Conservation (phyloP, 1,284 basidiomycete species). For the Rhodotorula mucilaginosa region DNA sequence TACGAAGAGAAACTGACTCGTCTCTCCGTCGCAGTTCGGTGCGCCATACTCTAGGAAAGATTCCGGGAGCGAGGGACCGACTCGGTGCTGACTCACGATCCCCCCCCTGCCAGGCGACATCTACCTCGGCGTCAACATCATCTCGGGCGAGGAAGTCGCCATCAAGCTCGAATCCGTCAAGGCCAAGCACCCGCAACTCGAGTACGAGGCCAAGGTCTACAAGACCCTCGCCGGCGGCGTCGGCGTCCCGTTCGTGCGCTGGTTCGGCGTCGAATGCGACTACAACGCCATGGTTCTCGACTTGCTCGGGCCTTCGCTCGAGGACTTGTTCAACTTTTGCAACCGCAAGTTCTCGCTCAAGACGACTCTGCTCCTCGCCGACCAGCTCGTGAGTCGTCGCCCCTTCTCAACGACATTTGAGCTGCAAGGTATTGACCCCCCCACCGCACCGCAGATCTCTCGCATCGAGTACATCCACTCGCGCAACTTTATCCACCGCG, state of each 20-base stretch:
- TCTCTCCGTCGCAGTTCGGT: slow-evolving; percentile 15
- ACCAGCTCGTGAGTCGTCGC: slow-evolving; percentile 74
- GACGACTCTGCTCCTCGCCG: slow-evolving; percentile 93
- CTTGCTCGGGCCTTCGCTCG: slow-evolving; percentile 92
- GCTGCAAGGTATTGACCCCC: slow-evolving; percentile 59
- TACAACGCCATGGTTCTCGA: slow-evolving; percentile 99
- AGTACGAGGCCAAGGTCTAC: slow-evolving; percentile 68
- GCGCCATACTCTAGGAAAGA: not conserved
- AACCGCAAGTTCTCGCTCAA: slow-evolving; percentile 97
- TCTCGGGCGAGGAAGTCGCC: slow-evolving; percentile 99
- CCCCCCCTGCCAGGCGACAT: slow-evolving; percentile 72
- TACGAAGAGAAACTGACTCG: not conserved
- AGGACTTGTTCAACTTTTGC: slow-evolving; percentile 99
- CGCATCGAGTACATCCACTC: slow-evolving; percentile 99
- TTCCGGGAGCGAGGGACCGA: too few species aligned
- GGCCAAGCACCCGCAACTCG: slow-evolving; percentile 99
- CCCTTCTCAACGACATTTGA: slow-evolving; percentile 48
- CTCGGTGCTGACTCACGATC: not conserved
- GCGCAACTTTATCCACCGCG: slow-evolving; percentile 98
- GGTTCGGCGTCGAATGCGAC: slow-evolving; percentile 99
- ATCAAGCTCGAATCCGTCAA: slow-evolving; percentile 99
- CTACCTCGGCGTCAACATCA: slow-evolving; percentile 99
- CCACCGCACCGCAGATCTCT: slow-evolving; percentile 69
- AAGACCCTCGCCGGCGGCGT: slow-evolving; percentile 92
- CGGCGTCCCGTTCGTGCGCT: slow-evolving; percentile 94